These are phyloP conservation scores for Quaeritorhiza haematococci DNA, from an alignment of 371 early-diverging fungal species.

Conservation along the genomic window DNA sequence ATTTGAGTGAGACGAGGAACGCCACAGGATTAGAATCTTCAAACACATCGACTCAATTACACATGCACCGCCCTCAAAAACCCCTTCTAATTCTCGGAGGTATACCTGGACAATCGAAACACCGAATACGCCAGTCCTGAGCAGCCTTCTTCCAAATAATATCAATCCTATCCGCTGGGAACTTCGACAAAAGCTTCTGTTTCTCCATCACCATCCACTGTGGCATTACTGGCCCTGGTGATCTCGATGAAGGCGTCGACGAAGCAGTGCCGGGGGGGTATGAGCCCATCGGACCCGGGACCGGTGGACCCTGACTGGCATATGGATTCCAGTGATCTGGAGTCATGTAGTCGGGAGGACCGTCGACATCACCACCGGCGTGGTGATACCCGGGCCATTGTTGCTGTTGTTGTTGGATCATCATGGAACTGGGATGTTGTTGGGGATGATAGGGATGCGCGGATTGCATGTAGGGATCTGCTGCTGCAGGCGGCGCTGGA, in stretches of 20 bases:
- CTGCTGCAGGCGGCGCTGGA: too few species aligned
- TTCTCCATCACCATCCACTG: not conserved
- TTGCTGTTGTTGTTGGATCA: too few species aligned
- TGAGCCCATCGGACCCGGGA: not conserved
- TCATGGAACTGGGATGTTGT: too few species aligned
- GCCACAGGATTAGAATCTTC: too few species aligned
- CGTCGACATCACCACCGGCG: not conserved
- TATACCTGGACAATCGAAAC: constrained; percentile 19
- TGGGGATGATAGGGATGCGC: too few species aligned
- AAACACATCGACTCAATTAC: constrained; percentile 4
- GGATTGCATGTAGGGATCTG: too few species aligned
- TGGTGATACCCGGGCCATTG: not conserved
- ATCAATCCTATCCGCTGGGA: constrained; percentile 15
- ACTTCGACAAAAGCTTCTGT: not conserved
- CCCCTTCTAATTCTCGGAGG: too few species aligned
- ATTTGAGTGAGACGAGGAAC: too few species aligned
- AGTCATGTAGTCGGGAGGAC: not conserved
- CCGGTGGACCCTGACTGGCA: not conserved
- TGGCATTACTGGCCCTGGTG: not conserved
- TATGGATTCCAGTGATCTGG: not conserved
- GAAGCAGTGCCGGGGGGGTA: not conserved
- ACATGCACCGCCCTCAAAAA: not conserved
- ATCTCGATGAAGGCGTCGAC: not conserved
- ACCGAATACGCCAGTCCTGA: constrained; percentile 11
- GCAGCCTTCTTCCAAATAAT: constrained; percentile 8